Evolutionary conservation across 352 stramenopile species (phyloP).

Genomic region (Pythium biforme): DNA sequence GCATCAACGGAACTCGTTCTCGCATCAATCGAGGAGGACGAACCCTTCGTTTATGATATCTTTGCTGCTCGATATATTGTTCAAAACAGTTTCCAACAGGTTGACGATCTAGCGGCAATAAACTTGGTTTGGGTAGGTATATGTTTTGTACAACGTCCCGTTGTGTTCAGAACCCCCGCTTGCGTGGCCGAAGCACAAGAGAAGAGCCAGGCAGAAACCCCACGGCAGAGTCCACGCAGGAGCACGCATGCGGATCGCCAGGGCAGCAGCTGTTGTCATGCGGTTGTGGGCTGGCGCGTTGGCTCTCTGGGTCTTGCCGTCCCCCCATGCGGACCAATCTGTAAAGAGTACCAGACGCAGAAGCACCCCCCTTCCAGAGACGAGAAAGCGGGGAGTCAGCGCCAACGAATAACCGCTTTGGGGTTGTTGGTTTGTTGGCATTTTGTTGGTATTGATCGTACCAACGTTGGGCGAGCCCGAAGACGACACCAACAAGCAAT

Average conservation of each 20-base stretch:
- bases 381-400: conserved; percentile 8
- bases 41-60: conserved; percentile 12
- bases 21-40: not conserved
- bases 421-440: too few species aligned
- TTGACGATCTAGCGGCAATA: not conserved
- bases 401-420: conserved; percentile 1
- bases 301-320: conserved; percentile 6
- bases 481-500: not conserved
- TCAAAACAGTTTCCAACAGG: conserved; percentile 4
- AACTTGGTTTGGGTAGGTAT: not conserved
- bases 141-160: not conserved
- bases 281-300: conserved; percentile 15
- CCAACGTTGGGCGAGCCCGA: not conserved
- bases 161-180: conserved; percentile 1
- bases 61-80: conserved; percentile 3
- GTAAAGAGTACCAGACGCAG: not conserved
- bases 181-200: conserved; percentile 7
- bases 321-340: conserved; percentile 12
- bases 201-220: not conserved
- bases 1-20: too few species aligned
- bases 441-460: not conserved
- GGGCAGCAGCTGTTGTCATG: conserved; percentile 20
- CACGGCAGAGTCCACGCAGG: not conserved
- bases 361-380: not conserved
- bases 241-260: conserved; percentile 1